These are phyloP conservation scores for Gaeumannomyces tritici DNA, from an alignment of 2,329 filamentous ascomycete species.

Conservation along the genomic window DNA sequence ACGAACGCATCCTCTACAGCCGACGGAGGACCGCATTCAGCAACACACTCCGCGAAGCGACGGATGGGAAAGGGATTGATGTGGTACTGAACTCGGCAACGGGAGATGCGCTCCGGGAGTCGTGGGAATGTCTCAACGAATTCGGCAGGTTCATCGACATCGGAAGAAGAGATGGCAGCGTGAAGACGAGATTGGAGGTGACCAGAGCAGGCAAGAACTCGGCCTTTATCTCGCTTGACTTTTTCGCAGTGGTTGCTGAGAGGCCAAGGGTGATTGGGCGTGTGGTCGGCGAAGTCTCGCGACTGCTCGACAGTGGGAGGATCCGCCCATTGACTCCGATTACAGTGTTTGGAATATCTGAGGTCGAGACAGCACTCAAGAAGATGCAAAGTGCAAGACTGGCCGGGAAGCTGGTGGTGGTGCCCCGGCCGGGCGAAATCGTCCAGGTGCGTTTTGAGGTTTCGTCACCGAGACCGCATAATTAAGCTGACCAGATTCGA, in stretches of 20 bases:
- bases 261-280: slow-evolving; percentile 29
- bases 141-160: slow-evolving; percentile 35
- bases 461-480: background rate
- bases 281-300: slow-evolving; percentile 25
- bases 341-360: slow-evolving; percentile 23
- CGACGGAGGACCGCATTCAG: slow-evolving; percentile 21
- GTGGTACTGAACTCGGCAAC: slow-evolving; percentile 31
- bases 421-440: slow-evolving; percentile 28
- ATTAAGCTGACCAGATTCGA: background rate
- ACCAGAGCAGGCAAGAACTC: slow-evolving; percentile 29
- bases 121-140: slow-evolving; percentile 31
- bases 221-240: slow-evolving; percentile 34
- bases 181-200: slow-evolving; percentile 2
- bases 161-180: slow-evolving; percentile 23
- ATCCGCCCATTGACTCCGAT: slow-evolving; percentile 26
- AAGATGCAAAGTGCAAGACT: slow-evolving; percentile 23
- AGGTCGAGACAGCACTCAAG: slow-evolving; percentile 27
- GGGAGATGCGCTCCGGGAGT: slow-evolving; percentile 29
- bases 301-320: slow-evolving; percentile 21
- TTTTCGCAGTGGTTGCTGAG: slow-evolving; percentile 31
- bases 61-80: slow-evolving; percentile 23
- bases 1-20: slow-evolving; percentile 25
- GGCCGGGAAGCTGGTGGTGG: slow-evolving; percentile 33
- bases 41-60: slow-evolving; percentile 16
- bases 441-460: slow-evolving; percentile 21